Evolutionary conservation across 768 basidiomycete genomes (phyloP), one percentile per base, ranked within the genome.

Genomic region (Amanita jacksonii): DNA sequence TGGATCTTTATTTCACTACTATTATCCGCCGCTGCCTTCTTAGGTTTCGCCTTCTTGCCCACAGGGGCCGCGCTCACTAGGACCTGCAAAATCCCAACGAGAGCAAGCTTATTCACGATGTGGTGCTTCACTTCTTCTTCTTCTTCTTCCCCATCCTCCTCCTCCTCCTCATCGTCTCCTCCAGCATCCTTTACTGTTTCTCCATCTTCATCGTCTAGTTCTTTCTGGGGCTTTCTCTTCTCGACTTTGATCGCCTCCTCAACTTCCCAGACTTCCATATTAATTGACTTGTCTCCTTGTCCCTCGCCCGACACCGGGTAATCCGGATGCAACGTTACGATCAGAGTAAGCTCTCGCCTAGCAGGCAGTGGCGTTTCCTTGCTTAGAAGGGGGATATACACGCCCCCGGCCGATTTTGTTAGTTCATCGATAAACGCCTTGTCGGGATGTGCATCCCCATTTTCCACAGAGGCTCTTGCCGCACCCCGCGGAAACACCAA

Each of bases 231-330:
- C 39, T 65, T 67, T 18, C 74, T 63, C 54, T 73, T 78, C 52
- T 84, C 82, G 15, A 81, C 57, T 45, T 75, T 73, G 48, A 86
- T 67, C 2, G 72, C 72, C 54, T 87, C 85, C 41, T 71, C 71
- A 13, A 79, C 77, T 57, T 90, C 85, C 83, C 84, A 86, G 20
- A 89, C 62, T 59, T 90, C 87, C 41, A 81, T 71, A 9, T 73
- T 78, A 33, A 85, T 64, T 52, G 63, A 64, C 53, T 68, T 73
- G 42, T 61, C 41, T 59, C 68, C 19, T 51, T 51, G 1, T 23
- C 15, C 33, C n/a, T 15, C 16, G 13, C 33, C 33, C n/a, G 16
- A 34, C 7, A 31, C 9, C 18, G n/a, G 32, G 7, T 76, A 27
- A 80, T 36, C 23, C 13, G 34, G 15, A 5, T 35, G 28, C 7